Evolutionary conservation across 805 yeast species (phyloP), one percentile per base, ranked within the genome.

Genomic region (Metahyphopichia silvanorum): DNA sequence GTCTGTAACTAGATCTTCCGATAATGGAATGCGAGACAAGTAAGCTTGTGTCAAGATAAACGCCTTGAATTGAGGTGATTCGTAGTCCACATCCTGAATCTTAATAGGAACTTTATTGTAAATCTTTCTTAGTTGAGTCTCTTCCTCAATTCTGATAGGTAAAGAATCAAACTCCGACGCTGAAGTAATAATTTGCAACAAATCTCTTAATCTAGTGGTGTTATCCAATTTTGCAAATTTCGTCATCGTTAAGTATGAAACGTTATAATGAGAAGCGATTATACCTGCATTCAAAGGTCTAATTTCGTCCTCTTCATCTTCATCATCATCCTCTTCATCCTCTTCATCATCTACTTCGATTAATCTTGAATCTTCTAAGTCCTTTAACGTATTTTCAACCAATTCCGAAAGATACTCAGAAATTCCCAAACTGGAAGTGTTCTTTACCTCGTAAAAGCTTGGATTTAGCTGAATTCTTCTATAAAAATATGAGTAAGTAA

Each of bases 351-450:
- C 74, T 1, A 80, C 41, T 41, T 82, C 88, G 27, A 93, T 68
- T 37, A 89, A 49, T 20, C 76, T 76, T 1, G 79, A 74, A 1
- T 76, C 76, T 3, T 51, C 55, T 27, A 93, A 63, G 14, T 86
- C 94, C 20, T 68, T 69, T 40, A 91, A 49, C 0, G 86, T 68
- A 5, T 60, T 63, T 50, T 93, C 98, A 9, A 91, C 82, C 9
- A 87, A 51, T 29, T 88, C 96, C 0, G 97, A 88, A 25, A 93
- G 60, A 54, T 71, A 86, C 33, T 83, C 89, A 2, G 95, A 86
- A 5, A 91, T 55, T 0, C 94, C 95, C 19, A 71, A 57, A 27
- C 77, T 77, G 1, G 84, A 62, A 3, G 71, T 65, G 39, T 81
- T 85, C 25, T 65, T 66, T 6, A 86, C 73, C n/a, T 88, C 96